Evolutionary conservation across 768 basidiomycete species (phyloP), one percentile per base, ranked within the genome.

Genomic region (Lactarius psammicola): DNA sequence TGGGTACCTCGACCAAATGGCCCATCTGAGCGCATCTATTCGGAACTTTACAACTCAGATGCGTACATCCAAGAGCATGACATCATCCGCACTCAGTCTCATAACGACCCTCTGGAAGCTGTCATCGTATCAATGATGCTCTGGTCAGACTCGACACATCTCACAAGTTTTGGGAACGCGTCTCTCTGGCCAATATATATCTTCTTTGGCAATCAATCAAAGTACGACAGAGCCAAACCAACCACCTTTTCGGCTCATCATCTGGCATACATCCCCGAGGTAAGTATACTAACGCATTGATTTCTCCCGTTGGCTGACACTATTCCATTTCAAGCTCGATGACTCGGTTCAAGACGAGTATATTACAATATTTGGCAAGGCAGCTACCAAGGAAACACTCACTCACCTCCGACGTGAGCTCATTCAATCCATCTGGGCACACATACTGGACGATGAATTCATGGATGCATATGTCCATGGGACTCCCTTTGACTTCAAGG

Each of bases 351-450:
- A 76, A 30, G 76, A 77, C 57, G 4, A 40, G 38, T 40, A 40
- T 17, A 40, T 40, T 2, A 3, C 5, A 4, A 40, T 40, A 4
- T 40, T 40, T 40, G 38, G 38, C 38, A 17, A 40, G 4, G 38
- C 38, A 2, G 38, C 38, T 0, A 40, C 17, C 1, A 17, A 2
- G 17, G 17, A 69, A 2, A 64, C 76, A 1, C 42, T 78, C 8
- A 71, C 73, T 0, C 77, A 79, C 61, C 75, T 76, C 53, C 59
- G 69, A 11, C 73, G 73, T 0, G 74, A 78, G 46, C 72, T 78
- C 5, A 71, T 78, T 62, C 76, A 77, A 13, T 72, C 65, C 2
- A 58, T 72, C 4, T 76, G 74, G 76, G 23, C n/a, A 0, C 4
- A 73, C 1, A 56, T 78, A 0, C 67, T 76, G 0, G 69, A 74